Conservation (phyloP, 1,139 yeast genomes). For the Spathaspora sp. region DNA sequence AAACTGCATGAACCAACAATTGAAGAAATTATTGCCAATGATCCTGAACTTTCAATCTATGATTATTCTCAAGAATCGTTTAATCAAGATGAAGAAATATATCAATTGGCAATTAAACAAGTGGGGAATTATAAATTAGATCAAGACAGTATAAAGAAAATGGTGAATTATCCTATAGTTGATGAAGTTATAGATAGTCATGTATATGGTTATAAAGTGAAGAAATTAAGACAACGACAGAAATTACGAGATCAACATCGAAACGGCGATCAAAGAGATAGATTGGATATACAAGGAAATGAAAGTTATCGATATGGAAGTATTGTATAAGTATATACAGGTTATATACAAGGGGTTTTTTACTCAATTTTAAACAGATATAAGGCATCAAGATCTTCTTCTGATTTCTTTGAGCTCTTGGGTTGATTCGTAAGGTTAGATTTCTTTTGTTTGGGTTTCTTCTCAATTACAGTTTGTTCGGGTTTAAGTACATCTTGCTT, state of each 20-base stretch:
- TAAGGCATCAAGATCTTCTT: conserved; percentile 41
- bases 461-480: conserved; percentile 10
- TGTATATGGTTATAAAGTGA: conserved; percentile 44
- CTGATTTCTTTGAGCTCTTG: conserved; percentile 13
- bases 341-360: conserved; percentile 5
- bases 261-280: conserved; percentile 6
- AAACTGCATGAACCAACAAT: conserved; percentile 17
- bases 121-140: conserved; percentile 43
- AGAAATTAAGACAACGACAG: conserved; percentile 30
- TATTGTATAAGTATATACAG: conserved; percentile 17
- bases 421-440: conserved; percentile 10
- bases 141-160: conserved; percentile 32
- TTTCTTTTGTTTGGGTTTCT: conserved; percentile 14
- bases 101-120: conserved; percentile 32
- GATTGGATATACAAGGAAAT: conserved; percentile 8
- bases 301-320: conserved; percentile 26
- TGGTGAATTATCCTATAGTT: conserved; percentile 46
- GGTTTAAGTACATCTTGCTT: conserved; percentile 11
- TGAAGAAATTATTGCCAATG: conserved; percentile 28
- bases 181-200: conserved; percentile 46
- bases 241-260: conserved; percentile 14
- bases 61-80: conserved; percentile 35
- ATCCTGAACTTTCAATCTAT: conserved; percentile 18
- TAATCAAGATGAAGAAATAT: conserved; percentile 42
- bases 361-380: conserved; percentile 45